Conservation (phyloP, 257 asterid genomes). For the Solanum corneliomulleri region DNA sequence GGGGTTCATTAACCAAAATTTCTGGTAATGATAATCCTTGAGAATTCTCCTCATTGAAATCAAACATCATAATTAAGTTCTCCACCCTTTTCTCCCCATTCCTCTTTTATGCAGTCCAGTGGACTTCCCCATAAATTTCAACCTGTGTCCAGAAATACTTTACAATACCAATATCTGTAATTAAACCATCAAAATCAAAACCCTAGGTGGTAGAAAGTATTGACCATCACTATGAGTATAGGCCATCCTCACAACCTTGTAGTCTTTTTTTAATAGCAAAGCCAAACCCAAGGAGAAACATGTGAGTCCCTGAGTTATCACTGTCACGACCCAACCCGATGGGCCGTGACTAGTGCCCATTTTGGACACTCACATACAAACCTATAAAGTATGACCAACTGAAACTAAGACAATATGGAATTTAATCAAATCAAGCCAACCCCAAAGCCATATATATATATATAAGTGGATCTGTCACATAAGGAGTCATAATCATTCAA, state of each 20-base stretch:
- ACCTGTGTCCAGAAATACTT: slow-evolving; percentile 1
- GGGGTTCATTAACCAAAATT: not conserved
- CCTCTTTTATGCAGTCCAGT: not conserved
- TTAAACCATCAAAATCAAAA: not conserved
- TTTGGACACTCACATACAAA: no score
- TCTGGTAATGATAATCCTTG: not conserved
- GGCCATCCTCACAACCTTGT: slow-evolving; percentile 3
- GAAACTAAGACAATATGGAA: no score
- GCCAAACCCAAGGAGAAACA: slow-evolving; percentile 2
- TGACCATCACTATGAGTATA: not conserved
- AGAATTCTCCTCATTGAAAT: not conserved
- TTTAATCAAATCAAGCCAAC: no score
- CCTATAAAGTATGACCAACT: no score
- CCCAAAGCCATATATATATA: no score
- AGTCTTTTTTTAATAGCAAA: not conserved
- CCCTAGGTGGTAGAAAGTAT: not conserved
- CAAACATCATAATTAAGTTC: slow-evolving; percentile 1
- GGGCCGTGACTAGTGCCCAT: no score
- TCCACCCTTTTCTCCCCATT: not conserved
- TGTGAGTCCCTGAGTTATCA: not conserved
- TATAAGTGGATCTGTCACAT: no score
- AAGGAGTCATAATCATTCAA: no score
- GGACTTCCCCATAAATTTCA: not conserved
- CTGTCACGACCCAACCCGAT: no score
- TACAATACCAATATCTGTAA: not conserved